Percentiles rank a stretch among this genome's conserved stretches.
Evolutionary conservation across 2,329 filamentous ascomycete species (phyloP).

Genomic region (Coniochaeta ligniaria): DNA sequence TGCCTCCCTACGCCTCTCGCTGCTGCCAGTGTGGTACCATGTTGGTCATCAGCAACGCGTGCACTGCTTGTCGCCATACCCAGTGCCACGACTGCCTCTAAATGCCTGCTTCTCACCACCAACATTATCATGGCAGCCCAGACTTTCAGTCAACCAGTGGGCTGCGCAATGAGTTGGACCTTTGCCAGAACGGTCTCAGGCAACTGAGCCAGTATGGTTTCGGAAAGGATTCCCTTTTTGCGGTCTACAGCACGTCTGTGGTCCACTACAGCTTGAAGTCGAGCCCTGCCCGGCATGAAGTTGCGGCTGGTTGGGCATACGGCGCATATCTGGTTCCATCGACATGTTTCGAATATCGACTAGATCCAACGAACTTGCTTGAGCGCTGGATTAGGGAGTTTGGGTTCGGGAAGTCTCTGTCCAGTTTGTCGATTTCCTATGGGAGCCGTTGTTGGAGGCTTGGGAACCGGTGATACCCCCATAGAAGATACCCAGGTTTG

Average conservation of each 20-base stretch:
- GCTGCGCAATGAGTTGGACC: not conserved
- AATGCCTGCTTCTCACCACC: not conserved
- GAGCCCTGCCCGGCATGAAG: not conserved
- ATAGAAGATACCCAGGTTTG: not conserved
- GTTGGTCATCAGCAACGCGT: slow-evolving; percentile 50
- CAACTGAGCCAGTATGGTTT: not conserved
- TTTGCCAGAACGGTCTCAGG: not conserved
- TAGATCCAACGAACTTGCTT: not conserved
- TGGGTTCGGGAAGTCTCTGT: not conserved
- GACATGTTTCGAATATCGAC: not conserved
- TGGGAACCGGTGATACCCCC: not conserved
- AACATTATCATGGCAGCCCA: not conserved
- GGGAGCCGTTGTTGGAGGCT: not conserved
- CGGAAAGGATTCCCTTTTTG: not conserved
- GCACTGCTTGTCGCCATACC: slow-evolving; percentile 41
- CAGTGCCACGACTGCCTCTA: slow-evolving; percentile 37
- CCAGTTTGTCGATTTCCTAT: not conserved
- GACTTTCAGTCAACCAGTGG: not conserved
- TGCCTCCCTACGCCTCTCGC: slow-evolving; percentile 39
- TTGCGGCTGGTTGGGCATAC: not conserved
- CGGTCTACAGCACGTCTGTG: not conserved
- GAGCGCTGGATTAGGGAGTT: not conserved
- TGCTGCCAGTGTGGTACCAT: slow-evolving; percentile 49
- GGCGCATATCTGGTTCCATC: not conserved
- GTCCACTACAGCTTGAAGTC: not conserved